These are phyloP conservation scores for Xylaria bambusicola DNA, from an alignment of 495 filamentous ascomycete species.

Conservation along the genomic window DNA sequence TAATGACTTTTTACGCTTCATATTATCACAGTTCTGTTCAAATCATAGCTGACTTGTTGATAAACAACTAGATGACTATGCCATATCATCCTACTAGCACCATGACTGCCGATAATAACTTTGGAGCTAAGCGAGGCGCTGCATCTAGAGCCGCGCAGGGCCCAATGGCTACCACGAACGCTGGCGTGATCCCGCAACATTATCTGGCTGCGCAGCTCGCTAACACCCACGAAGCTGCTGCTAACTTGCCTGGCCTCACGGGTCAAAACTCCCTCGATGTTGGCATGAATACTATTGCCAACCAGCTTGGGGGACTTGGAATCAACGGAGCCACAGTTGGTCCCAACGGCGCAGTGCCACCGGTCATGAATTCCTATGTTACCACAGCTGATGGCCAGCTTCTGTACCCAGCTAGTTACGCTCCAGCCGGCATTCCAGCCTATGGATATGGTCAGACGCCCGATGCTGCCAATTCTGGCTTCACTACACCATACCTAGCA, in stretches of 20 bases:
- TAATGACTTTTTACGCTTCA: too few relatives aligned
- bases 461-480: slow-evolving; percentile 25
- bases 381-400: slow-evolving; percentile 40
- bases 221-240: slow-evolving; percentile 17
- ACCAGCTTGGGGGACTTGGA: slow-evolving; percentile 29
- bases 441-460: slow-evolving; percentile 29
- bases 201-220: slow-evolving; percentile 20
- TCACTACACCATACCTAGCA: slow-evolving; percentile 25
- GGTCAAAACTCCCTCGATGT: slow-evolving; percentile 22
- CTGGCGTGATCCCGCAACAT: slow-evolving; percentile 14
- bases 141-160: slow-evolving; percentile 11
- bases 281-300: slow-evolving; percentile 35
- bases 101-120: slow-evolving; percentile 19
- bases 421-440: slow-evolving; percentile 26
- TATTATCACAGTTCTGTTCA: not conserved
- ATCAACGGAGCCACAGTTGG: slow-evolving; percentile 25
- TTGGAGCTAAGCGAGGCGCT: slow-evolving; percentile 12
- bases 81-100: slow-evolving; percentile 20
- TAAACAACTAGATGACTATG: slow-evolving; percentile 17
- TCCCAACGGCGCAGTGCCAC: slow-evolving; percentile 8
- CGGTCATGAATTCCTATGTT: slow-evolving; percentile 31
- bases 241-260: slow-evolving; percentile 18
- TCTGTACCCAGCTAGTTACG: slow-evolving; percentile 34
- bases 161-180: slow-evolving; percentile 12
- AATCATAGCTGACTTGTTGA: not conserved